A percentile compares a stretch with the other conserved stretches of the same genome.
Evolutionary conservation across 768 basidiomycete genomes (phyloP).

Genomic region (Rhodotorula babjevae): DNA sequence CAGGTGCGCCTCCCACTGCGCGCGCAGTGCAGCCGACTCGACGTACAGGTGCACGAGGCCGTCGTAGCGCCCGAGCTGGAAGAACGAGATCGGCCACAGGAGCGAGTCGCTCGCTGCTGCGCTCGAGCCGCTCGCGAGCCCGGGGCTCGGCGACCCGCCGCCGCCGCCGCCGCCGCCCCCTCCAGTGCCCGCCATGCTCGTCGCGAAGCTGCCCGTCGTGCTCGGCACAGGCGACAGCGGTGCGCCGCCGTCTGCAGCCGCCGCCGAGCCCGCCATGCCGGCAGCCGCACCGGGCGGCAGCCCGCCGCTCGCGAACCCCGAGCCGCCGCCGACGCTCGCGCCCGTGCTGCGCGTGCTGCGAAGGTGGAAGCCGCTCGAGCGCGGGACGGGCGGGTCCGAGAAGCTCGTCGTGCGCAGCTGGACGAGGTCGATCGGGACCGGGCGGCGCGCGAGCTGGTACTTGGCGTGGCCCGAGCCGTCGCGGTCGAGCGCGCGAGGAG

Average conservation of each 20-base stretch:
- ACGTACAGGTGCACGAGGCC: slow-evolving; percentile 83
- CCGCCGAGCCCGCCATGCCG: neutral
- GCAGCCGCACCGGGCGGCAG: no score
- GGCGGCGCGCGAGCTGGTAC: slow-evolving; percentile 78
- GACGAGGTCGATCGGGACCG: slow-evolving; percentile 85
- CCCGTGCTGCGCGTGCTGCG: slow-evolving; percentile 4
- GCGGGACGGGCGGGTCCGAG: slow-evolving; percentile 30
- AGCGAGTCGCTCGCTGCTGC: slow-evolving; percentile 38
- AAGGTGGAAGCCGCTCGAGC: slow-evolving; percentile 29
- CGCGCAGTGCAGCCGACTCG: slow-evolving; percentile 66
- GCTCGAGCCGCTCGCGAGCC: no score
- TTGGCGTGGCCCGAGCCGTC: slow-evolving; percentile 53
- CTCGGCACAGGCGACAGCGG: slow-evolving; percentile 44
- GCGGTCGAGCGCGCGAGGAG: slow-evolving; percentile 62
- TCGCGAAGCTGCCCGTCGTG: neutral
- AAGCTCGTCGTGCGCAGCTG: slow-evolving; percentile 52
- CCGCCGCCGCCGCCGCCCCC: neutral
- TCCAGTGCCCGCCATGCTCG: neutral
- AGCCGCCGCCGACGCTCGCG: neutral
- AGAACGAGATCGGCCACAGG: slow-evolving; percentile 80
- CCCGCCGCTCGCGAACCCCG: no score
- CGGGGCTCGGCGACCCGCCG: neutral
- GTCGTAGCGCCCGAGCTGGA: slow-evolving; percentile 81
- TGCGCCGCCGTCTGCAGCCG: neutral
- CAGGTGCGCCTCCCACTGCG: slow-evolving; percentile 84